Conservation (phyloP, 768 basidiomycete genomes). For the Trametes meyenii region DNA sequence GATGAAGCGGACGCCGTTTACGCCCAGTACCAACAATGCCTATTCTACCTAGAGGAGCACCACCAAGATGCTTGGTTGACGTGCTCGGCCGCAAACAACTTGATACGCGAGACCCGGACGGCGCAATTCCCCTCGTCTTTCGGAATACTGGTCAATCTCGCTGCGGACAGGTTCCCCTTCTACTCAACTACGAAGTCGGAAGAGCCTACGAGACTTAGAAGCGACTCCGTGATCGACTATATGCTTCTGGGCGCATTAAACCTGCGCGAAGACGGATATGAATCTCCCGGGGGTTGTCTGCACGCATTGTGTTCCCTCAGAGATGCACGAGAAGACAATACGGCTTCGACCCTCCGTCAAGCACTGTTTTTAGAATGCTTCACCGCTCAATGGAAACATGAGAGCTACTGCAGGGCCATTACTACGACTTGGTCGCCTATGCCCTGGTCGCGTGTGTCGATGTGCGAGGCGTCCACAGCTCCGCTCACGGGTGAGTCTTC, state of each 20-base stretch:
- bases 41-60: too few species aligned
- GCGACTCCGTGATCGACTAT: background rate
- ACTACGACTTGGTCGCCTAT: background rate
- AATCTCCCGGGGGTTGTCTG: background rate
- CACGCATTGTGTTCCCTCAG: background rate
- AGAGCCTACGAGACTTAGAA: background rate
- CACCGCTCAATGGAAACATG: background rate
- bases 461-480: too few species aligned
- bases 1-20: too few species aligned
- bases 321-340: background rate
- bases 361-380: constrained; percentile 6
- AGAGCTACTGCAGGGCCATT: background rate
- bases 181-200: background rate
- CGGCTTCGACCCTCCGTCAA: background rate
- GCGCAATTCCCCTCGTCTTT: background rate
- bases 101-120: too few species aligned
- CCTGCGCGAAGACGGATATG: background rate
- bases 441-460: background rate
- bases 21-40: too few species aligned
- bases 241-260: background rate
- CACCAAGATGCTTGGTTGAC: too few species aligned
- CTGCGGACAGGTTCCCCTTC: background rate
- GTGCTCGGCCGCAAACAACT: too few species aligned
- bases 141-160: background rate
- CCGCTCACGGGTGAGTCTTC: too few species aligned